Conservation (phyloP, 1,284 basidiomycete genomes). For the Moniliophthora roreri region DNA sequence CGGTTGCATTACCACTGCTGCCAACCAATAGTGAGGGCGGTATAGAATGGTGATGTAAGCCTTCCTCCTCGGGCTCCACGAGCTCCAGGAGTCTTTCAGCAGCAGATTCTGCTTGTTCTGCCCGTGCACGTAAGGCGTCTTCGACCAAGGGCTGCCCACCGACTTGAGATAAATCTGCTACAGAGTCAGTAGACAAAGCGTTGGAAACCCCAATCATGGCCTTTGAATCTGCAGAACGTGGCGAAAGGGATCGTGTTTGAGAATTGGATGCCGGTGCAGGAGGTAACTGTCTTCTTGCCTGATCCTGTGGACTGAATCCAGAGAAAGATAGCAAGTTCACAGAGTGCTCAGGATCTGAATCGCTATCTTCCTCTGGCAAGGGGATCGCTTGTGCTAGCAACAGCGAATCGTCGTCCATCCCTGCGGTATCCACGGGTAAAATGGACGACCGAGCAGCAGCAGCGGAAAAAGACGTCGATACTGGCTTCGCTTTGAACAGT, state of each 20-base stretch:
- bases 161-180: slow-evolving; percentile 33
- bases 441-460: slow-evolving; percentile 31
- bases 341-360: slow-evolving; percentile 58
- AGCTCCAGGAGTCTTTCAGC: slow-evolving; percentile 80
- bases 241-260: slow-evolving; percentile 45
- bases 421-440: slow-evolving; percentile 37
- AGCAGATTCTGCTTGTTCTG: slow-evolving; percentile 86
- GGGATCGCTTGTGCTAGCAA: slow-evolving; percentile 70
- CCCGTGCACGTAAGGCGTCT: slow-evolving; percentile 80
- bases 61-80: slow-evolving; percentile 71
- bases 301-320: slow-evolving; percentile 23
- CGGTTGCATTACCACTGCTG: slow-evolving; percentile 21
- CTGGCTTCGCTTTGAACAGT: slow-evolving; percentile 22
- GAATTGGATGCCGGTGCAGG: slow-evolving; percentile 27
- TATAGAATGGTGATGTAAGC: slow-evolving; percentile 47
- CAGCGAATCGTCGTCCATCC: slow-evolving; percentile 58
- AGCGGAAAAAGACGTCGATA: slow-evolving; percentile 28
- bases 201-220: slow-evolving; percentile 46
- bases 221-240: slow-evolving; percentile 52
- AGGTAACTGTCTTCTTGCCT: slow-evolving; percentile 35
- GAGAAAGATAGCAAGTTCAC: slow-evolving; percentile 72
- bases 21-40: slow-evolving; percentile 56
- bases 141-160: slow-evolving; percentile 63
- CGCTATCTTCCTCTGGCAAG: slow-evolving; percentile 69
- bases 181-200: slow-evolving; percentile 55